Base-by-base conservation (phyloP, 768 basidiomycete genomes). In the Collybia sp. region DNA sequence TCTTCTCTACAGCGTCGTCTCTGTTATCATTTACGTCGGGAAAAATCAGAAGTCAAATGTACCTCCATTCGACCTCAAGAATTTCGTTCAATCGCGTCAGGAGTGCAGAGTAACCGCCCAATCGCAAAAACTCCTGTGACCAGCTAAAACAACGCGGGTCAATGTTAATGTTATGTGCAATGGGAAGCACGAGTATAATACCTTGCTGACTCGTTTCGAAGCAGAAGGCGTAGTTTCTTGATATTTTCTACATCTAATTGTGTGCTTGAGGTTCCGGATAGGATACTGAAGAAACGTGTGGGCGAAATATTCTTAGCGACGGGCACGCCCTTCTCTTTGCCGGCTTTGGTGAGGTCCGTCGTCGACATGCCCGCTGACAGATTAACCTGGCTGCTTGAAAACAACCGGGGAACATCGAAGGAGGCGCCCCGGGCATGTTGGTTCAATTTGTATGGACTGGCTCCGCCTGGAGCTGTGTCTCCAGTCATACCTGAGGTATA, bases 31-130 rank as follows among this genome's bases (percentile, higher is more conserved):
- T 25, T 25, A 25, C 25, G 25, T 25, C 8, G 13, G 30, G 16
- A 11, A 44, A 18, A 42, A 44, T 31, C 18, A 35, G 32, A 16
- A 34, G 16, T n/a, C 30, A 6, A n/a, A 69, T 81, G 49, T 54
- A 90, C 91, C 95, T 83, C 96, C 96, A 99, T 65, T 99, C 96
- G 31, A 97, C 82, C 55, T 93, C 89, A 1, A 99, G 74, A 13
- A 98, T 76, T 64, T 99, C 94, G 48, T 93, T 89, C 17, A 98
- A 67, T 44, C 92, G 74, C 0, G 84, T 88, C 35, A 97, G 62
- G 30, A 99, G 67, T 2, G 86, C 83, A 9, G 82, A 76, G 57
- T 98, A 99, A 1, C 96, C 96, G 12, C 93, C 91, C 17, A 80
- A 64, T 42, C 75, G 75, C 40, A 96, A 62, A 58, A 98, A 98